phyloP scores from a whole-genome alignment of 2,329 filamentous ascomycete genomes.

The Fusarium decemcellulare region DNA sequence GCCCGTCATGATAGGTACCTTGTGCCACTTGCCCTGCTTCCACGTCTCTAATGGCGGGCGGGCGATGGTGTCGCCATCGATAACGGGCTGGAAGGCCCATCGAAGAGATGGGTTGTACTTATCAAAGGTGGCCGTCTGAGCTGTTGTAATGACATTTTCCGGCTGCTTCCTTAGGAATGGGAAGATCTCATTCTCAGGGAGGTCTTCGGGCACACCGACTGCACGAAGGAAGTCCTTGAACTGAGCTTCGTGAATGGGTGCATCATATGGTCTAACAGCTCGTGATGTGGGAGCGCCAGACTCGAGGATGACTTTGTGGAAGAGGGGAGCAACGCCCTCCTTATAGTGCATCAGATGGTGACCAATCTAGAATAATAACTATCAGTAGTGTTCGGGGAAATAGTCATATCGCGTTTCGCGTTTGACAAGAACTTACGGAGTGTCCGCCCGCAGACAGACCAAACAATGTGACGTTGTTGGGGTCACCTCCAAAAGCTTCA shows the following conservation, averaged over 20 bases:
- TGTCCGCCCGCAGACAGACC: conserved; percentile 64
- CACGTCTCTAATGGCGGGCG: conserved; percentile 71
- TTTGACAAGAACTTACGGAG: conserved; percentile 58
- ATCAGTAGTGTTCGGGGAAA: background rate
- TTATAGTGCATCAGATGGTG: conserved; percentile 72
- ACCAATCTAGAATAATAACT: conserved; percentile 64
- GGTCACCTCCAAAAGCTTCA: conserved; percentile 65
- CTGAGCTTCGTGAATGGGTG: conserved; percentile 71
- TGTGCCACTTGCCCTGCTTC: conserved; percentile 51
- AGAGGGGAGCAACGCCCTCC: conserved; percentile 60
- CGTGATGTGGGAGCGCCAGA: conserved; percentile 69
- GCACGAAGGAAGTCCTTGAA: conserved; percentile 53
- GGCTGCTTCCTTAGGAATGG: conserved; percentile 62
- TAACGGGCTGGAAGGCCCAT: conserved; percentile 77
- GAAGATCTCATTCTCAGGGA: conserved; percentile 55
- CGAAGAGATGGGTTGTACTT: conserved; percentile 61
- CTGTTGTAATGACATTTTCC: conserved; percentile 49
- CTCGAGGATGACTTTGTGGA: conserved; percentile 68
- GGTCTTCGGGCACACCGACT: conserved; percentile 27
- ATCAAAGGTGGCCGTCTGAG: conserved; percentile 58
- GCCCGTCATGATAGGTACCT: conserved; percentile 71
- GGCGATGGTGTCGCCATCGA: conserved; percentile 72
- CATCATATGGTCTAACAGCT: conserved; percentile 67
- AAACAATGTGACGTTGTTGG: conserved; percentile 56
- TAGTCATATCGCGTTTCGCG: too few relatives aligned